Evolutionary conservation across 495 filamentous ascomycete species (phyloP).

Genomic region (Chaetomium fimeti): DNA sequence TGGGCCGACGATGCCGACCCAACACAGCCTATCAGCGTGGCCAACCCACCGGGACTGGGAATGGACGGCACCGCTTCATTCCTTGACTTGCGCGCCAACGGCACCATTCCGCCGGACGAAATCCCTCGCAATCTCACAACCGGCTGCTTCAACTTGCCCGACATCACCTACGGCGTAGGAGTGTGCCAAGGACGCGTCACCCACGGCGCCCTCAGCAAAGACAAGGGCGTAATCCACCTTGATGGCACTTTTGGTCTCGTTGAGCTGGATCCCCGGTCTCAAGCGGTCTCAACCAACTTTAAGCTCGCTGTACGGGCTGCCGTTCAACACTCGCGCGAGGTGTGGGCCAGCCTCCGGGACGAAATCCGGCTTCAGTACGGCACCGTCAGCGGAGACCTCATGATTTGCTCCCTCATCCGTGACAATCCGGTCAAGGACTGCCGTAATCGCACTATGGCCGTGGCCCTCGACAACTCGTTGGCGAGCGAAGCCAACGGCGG

Average conservation of each 20-base stretch:
- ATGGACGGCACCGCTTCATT: constrained; percentile 30
- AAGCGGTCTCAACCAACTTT: constrained; percentile 26
- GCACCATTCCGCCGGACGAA: constrained; percentile 23
- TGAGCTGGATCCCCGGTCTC: constrained; percentile 20
- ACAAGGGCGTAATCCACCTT: constrained; percentile 30
- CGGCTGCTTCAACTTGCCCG: constrained; percentile 31
- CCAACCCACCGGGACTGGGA: constrained; percentile 31
- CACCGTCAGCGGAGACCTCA: constrained; percentile 25
- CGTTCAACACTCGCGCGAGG: constrained; percentile 25
- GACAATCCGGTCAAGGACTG: constrained; percentile 32
- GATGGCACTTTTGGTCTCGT: constrained; percentile 28
- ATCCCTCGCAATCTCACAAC: constrained; percentile 31
- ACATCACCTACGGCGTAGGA: constrained; percentile 23
- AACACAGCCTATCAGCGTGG: constrained; percentile 24
- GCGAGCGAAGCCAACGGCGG: constrained; percentile 5
- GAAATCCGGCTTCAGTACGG: constrained; percentile 25
- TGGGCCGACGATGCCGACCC: constrained; percentile 29
- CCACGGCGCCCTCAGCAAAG: constrained; percentile 30
- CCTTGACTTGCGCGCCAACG: constrained; percentile 25
- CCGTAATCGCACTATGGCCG: constrained; percentile 26
- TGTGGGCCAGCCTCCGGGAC: constrained; percentile 23
- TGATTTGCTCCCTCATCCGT: constrained; percentile 32
- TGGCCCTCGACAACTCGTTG: constrained; percentile 19
- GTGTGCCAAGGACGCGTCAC: constrained; percentile 29
- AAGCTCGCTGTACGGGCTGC: constrained; percentile 25